phyloP scores from a whole-genome alignment of 2,329 filamentous ascomycete genomes.

The Seiridium unicorne region DNA sequence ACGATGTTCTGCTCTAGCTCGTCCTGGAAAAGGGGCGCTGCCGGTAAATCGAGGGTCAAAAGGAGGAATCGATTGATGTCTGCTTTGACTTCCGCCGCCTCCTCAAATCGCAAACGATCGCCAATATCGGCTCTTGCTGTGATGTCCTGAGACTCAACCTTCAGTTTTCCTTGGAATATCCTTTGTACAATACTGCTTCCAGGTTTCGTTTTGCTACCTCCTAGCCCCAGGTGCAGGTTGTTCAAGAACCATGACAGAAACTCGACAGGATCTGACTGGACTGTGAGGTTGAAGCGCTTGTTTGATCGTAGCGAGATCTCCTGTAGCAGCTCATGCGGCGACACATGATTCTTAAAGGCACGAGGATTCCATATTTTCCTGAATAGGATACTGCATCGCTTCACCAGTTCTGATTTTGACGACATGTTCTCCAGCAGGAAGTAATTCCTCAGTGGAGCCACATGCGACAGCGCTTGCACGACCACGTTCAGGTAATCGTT shows the following conservation, averaged over 20 bases:
- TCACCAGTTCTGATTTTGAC: slow-evolving; percentile 72
- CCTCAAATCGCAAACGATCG: slow-evolving; percentile 89
- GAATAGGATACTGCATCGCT: slow-evolving; percentile 84
- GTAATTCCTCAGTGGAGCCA: slow-evolving; percentile 85
- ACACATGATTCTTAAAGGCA: slow-evolving; percentile 95
- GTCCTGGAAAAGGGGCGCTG: slow-evolving; percentile 93
- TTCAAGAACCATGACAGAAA: slow-evolving; percentile 98
- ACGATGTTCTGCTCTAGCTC: slow-evolving; percentile 95
- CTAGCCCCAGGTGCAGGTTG: slow-evolving; percentile 86
- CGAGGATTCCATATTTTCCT: slow-evolving; percentile 98
- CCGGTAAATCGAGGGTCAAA: slow-evolving; percentile 87
- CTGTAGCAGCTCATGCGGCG: slow-evolving; percentile 93
- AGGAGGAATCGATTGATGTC: slow-evolving; percentile 82
- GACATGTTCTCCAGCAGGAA: slow-evolving; percentile 84
- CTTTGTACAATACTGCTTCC: slow-evolving; percentile 84
- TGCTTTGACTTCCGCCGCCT: slow-evolving; percentile 77
- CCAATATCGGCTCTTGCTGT: slow-evolving; percentile 85
- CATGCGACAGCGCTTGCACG: slow-evolving; percentile 87
- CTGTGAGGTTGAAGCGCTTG: slow-evolving; percentile 87
- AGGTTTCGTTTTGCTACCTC: slow-evolving; percentile 84
- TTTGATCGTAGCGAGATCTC: slow-evolving; percentile 87
- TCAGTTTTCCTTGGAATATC: slow-evolving; percentile 89
- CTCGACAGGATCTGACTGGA: slow-evolving; percentile 92
- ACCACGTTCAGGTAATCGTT: slow-evolving; percentile 99
- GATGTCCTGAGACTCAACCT: slow-evolving; percentile 91